Evolutionary conservation across 495 filamentous ascomycete genomes (phyloP), one percentile per base, ranked within the genome.

Genomic region (Penicillium macrosclerotiorum): DNA sequence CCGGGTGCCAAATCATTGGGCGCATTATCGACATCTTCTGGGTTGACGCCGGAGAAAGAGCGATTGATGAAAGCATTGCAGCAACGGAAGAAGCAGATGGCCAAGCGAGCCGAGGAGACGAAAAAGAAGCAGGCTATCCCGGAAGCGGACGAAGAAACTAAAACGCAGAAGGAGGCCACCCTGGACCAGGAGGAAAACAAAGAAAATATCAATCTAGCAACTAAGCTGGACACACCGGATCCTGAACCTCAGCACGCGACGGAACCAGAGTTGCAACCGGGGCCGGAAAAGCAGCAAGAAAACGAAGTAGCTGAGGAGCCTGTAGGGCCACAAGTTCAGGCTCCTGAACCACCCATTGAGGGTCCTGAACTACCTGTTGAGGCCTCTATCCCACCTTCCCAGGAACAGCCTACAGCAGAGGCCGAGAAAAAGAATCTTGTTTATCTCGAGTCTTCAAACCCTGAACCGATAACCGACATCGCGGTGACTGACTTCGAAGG

Each of bases 1-100:
- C 78, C 80, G 25, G 77, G 77, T 63, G 76, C 54, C 60, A 72
- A 59, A 47, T 75, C 72, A 13, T 50, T 73, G 41, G 74, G 65
- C 37, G 74, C 71, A 20, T 40, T 74, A 24, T 71, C 72, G 48
- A 57, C 56, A 4, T 77, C 81, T 9, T 76, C 77, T 22, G 76
- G 80, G 12, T 82, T 94, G 58, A 92, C 89, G 1, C 87, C 89
- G 0, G 93, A 97, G 61, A 96, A 95, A 63, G 81, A 86, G 53
- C 79, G 90, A 50, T 72, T 98, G 47, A 88, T 95, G 89, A 96
- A 92, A 71, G 92, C 93, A 4, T 75, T 96, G 63, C 86, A 97
- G 53, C 70, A 96, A 33, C 78, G 93, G 29, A 90, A 89, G 65
- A 89, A 86, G 57, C 83, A 88, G 52, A 73, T 82, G 74, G 78